Evolutionary conservation across 805 yeast genomes (phyloP).

Genomic region (Candida ficus): DNA sequence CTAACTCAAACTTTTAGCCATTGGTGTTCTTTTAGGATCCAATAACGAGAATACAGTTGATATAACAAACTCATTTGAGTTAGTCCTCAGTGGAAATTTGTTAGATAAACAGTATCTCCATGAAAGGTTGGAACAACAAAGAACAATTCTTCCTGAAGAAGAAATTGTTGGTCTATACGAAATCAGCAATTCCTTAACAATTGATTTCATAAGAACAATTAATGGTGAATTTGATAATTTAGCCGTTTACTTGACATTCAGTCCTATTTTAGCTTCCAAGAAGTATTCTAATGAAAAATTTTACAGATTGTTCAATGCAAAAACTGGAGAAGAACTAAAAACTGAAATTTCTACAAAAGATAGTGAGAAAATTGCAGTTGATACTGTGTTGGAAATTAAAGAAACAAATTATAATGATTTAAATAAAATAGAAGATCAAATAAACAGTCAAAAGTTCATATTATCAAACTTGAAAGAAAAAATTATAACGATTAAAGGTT

Average conservation of each 20-base stretch:
- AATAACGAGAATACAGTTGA: not conserved
- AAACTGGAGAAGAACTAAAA: conserved; percentile 5
- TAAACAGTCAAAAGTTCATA: conserved; percentile 7
- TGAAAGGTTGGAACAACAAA: conserved; percentile 10
- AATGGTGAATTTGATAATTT: not conserved
- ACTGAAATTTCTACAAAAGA: conserved; percentile 10
- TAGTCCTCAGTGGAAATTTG: not conserved
- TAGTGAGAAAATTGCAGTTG: conserved; percentile 12
- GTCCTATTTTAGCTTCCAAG: conserved; percentile 5
- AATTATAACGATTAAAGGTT: not conserved
- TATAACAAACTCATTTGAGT: conserved; percentile 12
- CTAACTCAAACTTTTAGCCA: not conserved
- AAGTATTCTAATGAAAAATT: conserved; percentile 9
- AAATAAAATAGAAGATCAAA: conserved; percentile 9
- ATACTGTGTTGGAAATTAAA: conserved; percentile 9
- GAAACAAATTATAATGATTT: conserved; percentile 7
- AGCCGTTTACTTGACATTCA: conserved; percentile 1
- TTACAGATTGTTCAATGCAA: conserved; percentile 3
- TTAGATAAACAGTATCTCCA: conserved; percentile 5
- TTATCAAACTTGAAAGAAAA: conserved; percentile 7
- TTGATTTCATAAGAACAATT: not conserved
- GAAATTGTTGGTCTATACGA: conserved; percentile 11
- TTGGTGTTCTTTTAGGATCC: conserved; percentile 8
- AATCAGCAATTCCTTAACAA: not conserved
- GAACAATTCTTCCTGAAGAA: conserved; percentile 9